Evolutionary conservation across 2,329 filamentous ascomycete genomes (phyloP), one percentile per base, ranked within the genome.

Genomic region (Diaporthe humulicola): DNA sequence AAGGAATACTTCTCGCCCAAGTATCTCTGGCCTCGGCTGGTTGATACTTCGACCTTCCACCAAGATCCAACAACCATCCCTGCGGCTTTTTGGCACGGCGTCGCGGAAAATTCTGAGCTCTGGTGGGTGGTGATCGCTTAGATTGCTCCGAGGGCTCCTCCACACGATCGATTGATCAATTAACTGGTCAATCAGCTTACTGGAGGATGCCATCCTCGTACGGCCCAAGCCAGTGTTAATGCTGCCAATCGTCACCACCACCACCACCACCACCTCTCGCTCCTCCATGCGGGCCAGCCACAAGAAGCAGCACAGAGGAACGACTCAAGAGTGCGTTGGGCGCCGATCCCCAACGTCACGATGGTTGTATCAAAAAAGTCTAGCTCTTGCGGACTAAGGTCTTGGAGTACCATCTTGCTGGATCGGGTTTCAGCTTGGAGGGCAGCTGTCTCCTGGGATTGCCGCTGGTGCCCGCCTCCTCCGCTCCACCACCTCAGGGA

Each of bases 21-120:
- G 67, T 74, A 70, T 54, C 33, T 38, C 56, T 38, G 58, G 33
- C 33, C 25, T 54, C 66, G 25, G 45, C 33, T 38, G 33, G 48
- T 54, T 40, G 48, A 69, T 40, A 19, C 64, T 54, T n/a, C 33
- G 33, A 40, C 48, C 33, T 69, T n/a, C 64, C 17, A 28, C 45
- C 45, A 38, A 69, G 38, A 33, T 66, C 42, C 71, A 67, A 38
- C 71, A 64, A 12, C 58, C 71, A 73, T 54, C 70, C 56, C 56
- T 72, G 70, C 22, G 70, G 54, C 48, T 22, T 25, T 25, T 67
- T 67, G 58, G 70, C 25, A 61, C 40, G 22, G 42, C 42, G 70
- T 71, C 56, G 58, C 70, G 70, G 70, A 50, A 71, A 60, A 71
- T 71, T 71, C 56, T 61, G 54, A 70, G 54, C 36, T 70, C 28